Conservation (phyloP, 768 basidiomycete species). For the Termitomyces sp. region DNA sequence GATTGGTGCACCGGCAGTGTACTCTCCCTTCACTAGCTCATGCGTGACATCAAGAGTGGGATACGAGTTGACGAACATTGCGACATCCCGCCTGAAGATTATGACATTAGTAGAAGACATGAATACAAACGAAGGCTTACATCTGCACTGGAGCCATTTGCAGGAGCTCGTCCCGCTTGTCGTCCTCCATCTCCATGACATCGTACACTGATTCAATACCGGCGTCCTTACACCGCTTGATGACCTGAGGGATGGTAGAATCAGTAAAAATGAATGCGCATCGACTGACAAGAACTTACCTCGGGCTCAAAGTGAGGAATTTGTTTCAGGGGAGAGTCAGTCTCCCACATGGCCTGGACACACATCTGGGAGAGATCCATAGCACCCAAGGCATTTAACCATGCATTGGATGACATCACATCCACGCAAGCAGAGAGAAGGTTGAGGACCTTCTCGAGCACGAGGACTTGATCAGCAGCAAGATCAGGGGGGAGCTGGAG, state of each 20-base stretch:
- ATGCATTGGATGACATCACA: conserved; percentile 96
- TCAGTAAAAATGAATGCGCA: neutral
- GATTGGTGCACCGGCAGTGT: conserved; percentile 84
- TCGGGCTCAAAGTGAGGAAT: conserved; percentile 95
- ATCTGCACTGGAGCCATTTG: conserved; percentile 85
- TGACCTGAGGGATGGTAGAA: conserved; percentile 38
- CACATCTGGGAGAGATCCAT: conserved; percentile 99
- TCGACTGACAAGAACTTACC: conserved; percentile 31
- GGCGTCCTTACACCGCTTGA: conserved; percentile 80
- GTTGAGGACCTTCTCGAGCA: conserved; percentile 88
- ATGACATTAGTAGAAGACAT: conserved; percentile 9
- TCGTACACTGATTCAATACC: conserved; percentile 91
- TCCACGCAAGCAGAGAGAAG: conserved; percentile 92
- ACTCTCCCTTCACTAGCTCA: conserved; percentile 81
- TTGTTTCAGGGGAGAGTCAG: conserved; percentile 91
- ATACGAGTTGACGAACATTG: conserved; percentile 93
- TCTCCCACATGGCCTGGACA: conserved; percentile 97
- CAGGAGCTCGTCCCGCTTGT: conserved; percentile 72
- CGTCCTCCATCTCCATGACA: conserved; percentile 98
- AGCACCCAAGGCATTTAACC: conserved; percentile 88
- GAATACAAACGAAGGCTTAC: conserved; percentile 44
- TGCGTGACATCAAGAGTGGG: conserved; percentile 91
- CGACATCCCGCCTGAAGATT: conserved; percentile 77
- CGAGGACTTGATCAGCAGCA: conserved; percentile 82
- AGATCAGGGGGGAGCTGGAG: conserved; percentile 90